phyloP scores from a whole-genome alignment of 2,329 filamentous ascomycete species.

The Botryotinia calthae region DNA sequence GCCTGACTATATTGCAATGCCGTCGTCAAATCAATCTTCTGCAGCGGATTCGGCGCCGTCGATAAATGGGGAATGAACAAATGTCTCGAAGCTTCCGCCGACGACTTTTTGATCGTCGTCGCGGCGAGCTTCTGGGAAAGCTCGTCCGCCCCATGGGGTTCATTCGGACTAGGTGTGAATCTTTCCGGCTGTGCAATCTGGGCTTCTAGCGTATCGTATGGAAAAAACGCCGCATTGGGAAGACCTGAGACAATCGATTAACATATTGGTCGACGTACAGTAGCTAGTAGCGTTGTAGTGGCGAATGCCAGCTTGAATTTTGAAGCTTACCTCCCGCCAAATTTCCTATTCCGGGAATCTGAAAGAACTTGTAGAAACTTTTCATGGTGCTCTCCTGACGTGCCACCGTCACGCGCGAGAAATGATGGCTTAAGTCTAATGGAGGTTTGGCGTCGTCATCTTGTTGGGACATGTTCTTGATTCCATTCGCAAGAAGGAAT shows the following conservation, averaged over 20 bases:
- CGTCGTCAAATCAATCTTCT: conserved; percentile 75
- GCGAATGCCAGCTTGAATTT: background rate
- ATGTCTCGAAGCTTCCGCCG: conserved; percentile 42
- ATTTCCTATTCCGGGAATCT: conserved; percentile 60
- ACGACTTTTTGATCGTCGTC: conserved; percentile 31
- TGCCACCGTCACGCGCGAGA: conserved; percentile 65
- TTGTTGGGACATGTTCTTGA: conserved; percentile 17
- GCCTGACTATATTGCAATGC: conserved; percentile 87
- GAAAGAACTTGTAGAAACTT: conserved; percentile 81
- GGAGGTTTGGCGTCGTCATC: conserved; percentile 45
- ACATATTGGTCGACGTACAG: conserved; percentile 10
- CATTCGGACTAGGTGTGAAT: conserved; percentile 68
- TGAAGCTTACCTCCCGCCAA: conserved; percentile 57
- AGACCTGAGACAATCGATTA: conserved; percentile 50
- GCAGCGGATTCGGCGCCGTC: conserved; percentile 54
- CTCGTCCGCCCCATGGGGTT: conserved; percentile 41
- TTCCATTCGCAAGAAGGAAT: conserved; percentile 9
- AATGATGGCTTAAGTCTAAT: conserved; percentile 75
- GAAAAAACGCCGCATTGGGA: conserved; percentile 79
- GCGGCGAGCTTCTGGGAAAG: conserved; percentile 41
- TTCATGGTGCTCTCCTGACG: conserved; percentile 69
- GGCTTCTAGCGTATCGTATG: conserved; percentile 86
- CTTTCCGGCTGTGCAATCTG: conserved; percentile 71
- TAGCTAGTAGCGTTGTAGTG: background rate
- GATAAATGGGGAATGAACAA: conserved; percentile 71